Evolutionary conservation across 768 basidiomycete species (phyloP).

Genomic region (Rossbeevera mucosa): DNA sequence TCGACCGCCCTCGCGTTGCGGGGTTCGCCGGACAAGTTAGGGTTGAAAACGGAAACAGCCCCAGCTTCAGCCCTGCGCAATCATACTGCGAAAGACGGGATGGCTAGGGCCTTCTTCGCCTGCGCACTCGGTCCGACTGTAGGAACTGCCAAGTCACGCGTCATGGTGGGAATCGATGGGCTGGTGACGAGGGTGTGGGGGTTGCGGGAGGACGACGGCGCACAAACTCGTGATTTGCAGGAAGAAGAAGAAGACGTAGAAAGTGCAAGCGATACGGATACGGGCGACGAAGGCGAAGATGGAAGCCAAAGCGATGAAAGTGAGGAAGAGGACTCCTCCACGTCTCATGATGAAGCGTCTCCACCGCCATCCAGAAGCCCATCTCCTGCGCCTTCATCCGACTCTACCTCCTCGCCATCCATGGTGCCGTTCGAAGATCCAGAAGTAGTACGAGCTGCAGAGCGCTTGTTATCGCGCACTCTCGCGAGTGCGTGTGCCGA

Average conservation of each 20-base stretch:
- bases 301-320: conserved; percentile 6
- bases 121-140: conserved; percentile 65
- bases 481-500: conserved; percentile 43
- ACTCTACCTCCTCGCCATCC: conserved; percentile 20
- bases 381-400: conserved; percentile 18
- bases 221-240: conserved; percentile 24
- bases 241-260: background rate
- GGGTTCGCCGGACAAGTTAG: conserved; percentile 5
- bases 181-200: conserved; percentile 45
- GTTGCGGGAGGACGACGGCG: conserved; percentile 14
- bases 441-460: conserved; percentile 32
- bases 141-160: conserved; percentile 54
- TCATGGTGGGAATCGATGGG: conserved; percentile 62
- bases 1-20: conserved; percentile 59
- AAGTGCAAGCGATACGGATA: conserved; percentile 1
- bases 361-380: conserved; percentile 25
- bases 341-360: background rate
- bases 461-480: conserved; percentile 42
- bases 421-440: conserved; percentile 29
- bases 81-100: conserved; percentile 3
- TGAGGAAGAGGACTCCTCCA: conserved; percentile 7
- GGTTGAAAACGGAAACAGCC: too few species aligned
- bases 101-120: conserved; percentile 47
- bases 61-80: background rate
- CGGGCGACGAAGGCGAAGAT: conserved; percentile 4